phyloP scores from a whole-genome alignment of 345 rosid genomes.

The Garcia nutans region DNA sequence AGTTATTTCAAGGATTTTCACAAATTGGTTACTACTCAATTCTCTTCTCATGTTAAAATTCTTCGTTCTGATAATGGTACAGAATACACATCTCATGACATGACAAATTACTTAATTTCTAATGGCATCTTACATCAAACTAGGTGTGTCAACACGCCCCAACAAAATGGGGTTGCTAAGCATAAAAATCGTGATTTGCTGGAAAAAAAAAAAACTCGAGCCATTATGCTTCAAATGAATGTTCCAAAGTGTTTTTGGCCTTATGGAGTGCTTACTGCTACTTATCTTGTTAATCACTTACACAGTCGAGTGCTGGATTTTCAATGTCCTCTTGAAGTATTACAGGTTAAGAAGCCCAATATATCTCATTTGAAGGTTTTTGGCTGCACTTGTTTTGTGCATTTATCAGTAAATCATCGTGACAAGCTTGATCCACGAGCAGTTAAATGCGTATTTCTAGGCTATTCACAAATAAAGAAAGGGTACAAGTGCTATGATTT shows the following conservation, averaged over 20 bases:
- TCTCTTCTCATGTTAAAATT: not conserved
- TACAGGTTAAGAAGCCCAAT: not conserved
- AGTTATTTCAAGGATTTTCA: not conserved
- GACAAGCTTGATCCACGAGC: not conserved
- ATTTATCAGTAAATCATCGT: not conserved
- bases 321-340: not conserved
- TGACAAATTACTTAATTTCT: not conserved
- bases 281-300: not conserved
- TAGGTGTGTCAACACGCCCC: not conserved
- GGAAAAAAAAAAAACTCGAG: not conserved
- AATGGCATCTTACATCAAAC: not conserved
- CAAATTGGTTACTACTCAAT: not conserved
- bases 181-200: not conserved
- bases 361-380: not conserved
- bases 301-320: not conserved
- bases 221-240: conserved; percentile 1
- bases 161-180: not conserved
- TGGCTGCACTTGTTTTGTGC: not conserved
- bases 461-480: not conserved
- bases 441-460: too few relatives aligned
- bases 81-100: not conserved
- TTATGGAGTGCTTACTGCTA: not conserved
- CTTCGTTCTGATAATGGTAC: not conserved
- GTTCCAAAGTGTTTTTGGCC: not conserved
- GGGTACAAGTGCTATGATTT: not conserved